Evolutionary conservation across 371 early-diverging fungal species (phyloP).

Genomic region (Choanephora cucurbitarum): DNA sequence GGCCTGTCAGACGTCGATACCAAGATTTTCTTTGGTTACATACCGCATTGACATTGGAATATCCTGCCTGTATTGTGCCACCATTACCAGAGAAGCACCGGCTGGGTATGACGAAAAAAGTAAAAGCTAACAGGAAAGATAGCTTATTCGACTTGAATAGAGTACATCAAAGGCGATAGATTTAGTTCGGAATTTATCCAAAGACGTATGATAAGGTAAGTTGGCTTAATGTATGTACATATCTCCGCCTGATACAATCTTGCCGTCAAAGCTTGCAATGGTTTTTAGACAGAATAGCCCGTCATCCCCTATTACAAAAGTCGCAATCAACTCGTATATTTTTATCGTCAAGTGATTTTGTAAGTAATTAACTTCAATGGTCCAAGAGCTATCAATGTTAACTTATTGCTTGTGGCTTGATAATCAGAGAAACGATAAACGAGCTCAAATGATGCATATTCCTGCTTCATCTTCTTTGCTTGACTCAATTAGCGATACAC

Average conservation of each 20-base stretch:
- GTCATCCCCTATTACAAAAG: constrained; percentile 83
- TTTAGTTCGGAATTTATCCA: constrained; percentile 88
- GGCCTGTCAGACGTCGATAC: constrained; percentile 75
- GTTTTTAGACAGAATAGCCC: constrained; percentile 79
- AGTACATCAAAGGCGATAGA: constrained; percentile 91
- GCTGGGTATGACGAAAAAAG: constrained; percentile 51
- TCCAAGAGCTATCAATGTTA: too few relatives aligned
- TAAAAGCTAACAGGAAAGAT: not conserved
- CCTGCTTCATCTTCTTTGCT: constrained; percentile 37
- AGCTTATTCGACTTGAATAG: constrained; percentile 25
- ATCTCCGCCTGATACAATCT: too few relatives aligned
- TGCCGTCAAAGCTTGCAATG: constrained; percentile 74
- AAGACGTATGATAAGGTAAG: constrained; percentile 66
- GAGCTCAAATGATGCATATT: constrained; percentile 26
- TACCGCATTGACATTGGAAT: constrained; percentile 63
- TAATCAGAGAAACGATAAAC: constrained; percentile 45
- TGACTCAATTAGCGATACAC: constrained; percentile 62
- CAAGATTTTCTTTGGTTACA: constrained; percentile 90
- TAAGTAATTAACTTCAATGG: constrained; percentile 31
- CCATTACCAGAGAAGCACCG: constrained; percentile 90
- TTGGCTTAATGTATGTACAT: too few relatives aligned
- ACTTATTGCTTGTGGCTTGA: too few relatives aligned
- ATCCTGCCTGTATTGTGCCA: constrained; percentile 80
- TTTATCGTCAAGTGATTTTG: constrained; percentile 80
- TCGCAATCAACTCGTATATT: constrained; percentile 74